These are phyloP conservation scores for Verticillium albo-atrum DNA, from an alignment of 2,329 filamentous ascomycete species.

Conservation along the genomic window DNA sequence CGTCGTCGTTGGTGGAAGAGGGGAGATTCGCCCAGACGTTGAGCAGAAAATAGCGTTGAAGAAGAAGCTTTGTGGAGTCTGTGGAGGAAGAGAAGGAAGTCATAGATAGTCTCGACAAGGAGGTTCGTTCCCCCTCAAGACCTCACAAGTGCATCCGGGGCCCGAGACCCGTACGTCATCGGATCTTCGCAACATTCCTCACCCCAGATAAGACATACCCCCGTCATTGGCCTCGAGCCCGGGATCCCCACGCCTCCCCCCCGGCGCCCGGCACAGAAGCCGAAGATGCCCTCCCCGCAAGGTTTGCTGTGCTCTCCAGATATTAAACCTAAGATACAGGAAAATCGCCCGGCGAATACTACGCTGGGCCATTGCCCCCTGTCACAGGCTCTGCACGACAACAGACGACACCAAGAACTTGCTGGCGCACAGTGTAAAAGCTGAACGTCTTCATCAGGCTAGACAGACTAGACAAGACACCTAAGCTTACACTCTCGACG, in stretches of 20 bases:
- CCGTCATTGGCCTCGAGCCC: not conserved
- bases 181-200: not conserved
- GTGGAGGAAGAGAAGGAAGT: not conserved
- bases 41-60: too few species aligned
- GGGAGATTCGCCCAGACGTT: not conserved
- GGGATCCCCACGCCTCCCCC: not conserved
- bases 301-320: not conserved
- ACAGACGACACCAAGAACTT: too few species aligned
- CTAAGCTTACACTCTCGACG: not conserved
- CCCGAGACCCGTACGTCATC: not conserved
- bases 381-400: too few species aligned
- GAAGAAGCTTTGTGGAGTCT: too few species aligned
- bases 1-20: not conserved
- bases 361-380: not conserved
- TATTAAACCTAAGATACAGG: not conserved
- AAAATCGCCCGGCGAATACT: not conserved
- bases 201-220: not conserved
- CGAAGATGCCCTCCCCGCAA: not conserved
- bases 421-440: not conserved
- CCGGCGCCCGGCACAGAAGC: not conserved
- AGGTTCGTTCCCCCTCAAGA: not conserved
- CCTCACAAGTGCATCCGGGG: not conserved
- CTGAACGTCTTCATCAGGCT: not conserved
- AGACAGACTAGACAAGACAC: not conserved
- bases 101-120: not conserved